phyloP scores from a whole-genome alignment of 139 green algal species.

The Limnomonas spitsbergensis region DNA sequence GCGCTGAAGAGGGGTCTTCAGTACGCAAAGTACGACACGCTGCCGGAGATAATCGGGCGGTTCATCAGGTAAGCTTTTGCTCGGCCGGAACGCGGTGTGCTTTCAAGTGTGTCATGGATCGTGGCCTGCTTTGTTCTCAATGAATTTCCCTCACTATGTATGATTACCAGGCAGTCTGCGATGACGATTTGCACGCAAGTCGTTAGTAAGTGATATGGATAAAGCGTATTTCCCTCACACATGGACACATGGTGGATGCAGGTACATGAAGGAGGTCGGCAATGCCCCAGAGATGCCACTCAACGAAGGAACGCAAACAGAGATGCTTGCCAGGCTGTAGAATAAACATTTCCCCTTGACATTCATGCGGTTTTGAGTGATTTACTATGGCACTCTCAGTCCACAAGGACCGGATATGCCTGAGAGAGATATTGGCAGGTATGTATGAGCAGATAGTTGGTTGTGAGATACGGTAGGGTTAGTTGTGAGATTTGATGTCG shows the following conservation, averaged over 20 bases:
- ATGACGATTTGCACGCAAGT: no score
- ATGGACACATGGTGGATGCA: no score
- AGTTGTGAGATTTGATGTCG: no score
- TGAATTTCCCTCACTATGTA: neutral
- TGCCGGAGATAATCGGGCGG: slow-evolving; percentile 47
- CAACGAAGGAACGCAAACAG: neutral
- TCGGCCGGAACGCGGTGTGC: slow-evolving; percentile 38
- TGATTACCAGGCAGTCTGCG: neutral
- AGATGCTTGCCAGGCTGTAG: neutral
- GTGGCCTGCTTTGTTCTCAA: neutral
- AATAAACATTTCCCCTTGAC: no score
- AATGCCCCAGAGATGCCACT: slow-evolving; percentile 37
- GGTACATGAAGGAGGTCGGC: slow-evolving; percentile 51
- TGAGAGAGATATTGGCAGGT: no score
- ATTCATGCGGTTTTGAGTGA: no score
- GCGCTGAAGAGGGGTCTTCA: slow-evolving; percentile 61
- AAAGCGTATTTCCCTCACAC: no score
- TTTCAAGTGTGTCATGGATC: neutral
- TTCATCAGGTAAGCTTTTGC: slow-evolving; percentile 52
- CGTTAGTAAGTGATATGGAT: no score
- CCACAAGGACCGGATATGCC: no score
- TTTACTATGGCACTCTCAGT: no score
- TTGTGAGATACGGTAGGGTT: no score
- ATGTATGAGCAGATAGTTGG: no score
- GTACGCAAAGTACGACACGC: slow-evolving; percentile 69